A percentile compares a stretch with the other conserved stretches of the same genome.
phyloP scores from a whole-genome alignment of 2,329 filamentous ascomycete genomes.

The Fusarium scirpi region DNA sequence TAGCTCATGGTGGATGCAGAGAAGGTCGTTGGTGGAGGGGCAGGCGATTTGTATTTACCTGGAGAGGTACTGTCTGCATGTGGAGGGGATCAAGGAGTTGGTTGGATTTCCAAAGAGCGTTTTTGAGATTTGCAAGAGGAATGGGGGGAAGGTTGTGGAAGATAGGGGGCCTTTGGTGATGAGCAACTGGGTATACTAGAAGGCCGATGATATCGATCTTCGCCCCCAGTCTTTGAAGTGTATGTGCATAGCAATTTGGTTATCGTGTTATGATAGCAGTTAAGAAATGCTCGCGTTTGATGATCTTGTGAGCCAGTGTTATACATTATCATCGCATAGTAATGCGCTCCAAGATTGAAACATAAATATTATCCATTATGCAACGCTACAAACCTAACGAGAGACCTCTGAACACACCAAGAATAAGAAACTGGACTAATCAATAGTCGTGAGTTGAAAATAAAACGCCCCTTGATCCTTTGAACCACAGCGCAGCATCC shows the following conservation, averaged over 20 bases:
- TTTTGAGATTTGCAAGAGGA: conserved; percentile 15
- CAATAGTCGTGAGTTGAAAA: conserved; percentile 5
- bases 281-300: background rate
- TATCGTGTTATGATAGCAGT: background rate
- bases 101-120: conserved; percentile 35
- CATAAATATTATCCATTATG: conserved; percentile 5
- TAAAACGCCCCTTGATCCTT: conserved; percentile 28
- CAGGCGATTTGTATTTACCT: conserved; percentile 60
- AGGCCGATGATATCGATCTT: background rate
- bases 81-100: conserved; percentile 28
- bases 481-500: conserved; percentile 19
- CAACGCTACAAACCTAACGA: conserved; percentile 23
- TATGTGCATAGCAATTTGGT: background rate
- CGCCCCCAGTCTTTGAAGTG: background rate
- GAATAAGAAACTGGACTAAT: background rate
- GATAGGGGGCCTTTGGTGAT: background rate
- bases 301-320: background rate
- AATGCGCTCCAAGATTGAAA: background rate
- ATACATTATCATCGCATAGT: background rate
- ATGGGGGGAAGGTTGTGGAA: background rate
- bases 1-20: conserved; percentile 61
- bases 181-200: background rate
- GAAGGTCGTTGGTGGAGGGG: conserved; percentile 61
- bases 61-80: conserved; percentile 36
- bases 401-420: conserved; percentile 13